Evolutionary conservation across 2,329 filamentous ascomycete genomes (phyloP), one percentile per base, ranked within the genome.

Genomic region (Magnaporthiopsis rhizophila): DNA sequence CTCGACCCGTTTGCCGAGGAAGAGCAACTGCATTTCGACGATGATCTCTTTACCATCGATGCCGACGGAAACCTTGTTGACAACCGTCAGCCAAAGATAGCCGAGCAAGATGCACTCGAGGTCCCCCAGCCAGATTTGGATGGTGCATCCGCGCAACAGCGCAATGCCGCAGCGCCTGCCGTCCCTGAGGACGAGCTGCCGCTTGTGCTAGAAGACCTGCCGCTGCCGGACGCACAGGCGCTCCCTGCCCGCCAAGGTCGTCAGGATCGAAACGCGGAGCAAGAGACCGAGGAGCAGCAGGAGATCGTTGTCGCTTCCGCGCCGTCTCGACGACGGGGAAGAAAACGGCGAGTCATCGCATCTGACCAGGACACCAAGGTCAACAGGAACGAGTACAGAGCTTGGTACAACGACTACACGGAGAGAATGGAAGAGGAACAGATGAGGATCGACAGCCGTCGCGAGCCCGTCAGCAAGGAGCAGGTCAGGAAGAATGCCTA

Each of bases 1-100:
- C n/a, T 28, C 3, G 78, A 83, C 60, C 81, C 81, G 1, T 75
- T 86, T 21, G 77, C 78, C 2, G 68, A 77, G 1, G 83, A 83
- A 5, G 72, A 78, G 26, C 69, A 69, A 3, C 73, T 85, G 32
- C 75, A 75, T 64, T 75, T 75, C 11, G 66, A 69, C 2, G 66
- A 79, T 28, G 72, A 78, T 15, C 77, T 77, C 3, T 70, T 77
- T 24, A 62, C 66, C 57, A 66, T 69, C 24, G 68, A 72, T 28
- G 68, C 71, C 15, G 67, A 68, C 21, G 67, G 67, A 64, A 28
- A 68, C 58, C 59, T 67, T 59, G 24, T 68, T 30, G 67, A 69
- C 69, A 64, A 66, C 62, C 21, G 57, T 32, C 53, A 32, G 30
- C 45, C 18, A n/a, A 24, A 11, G 18, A 8, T 6, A 53, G 45